phyloP scores from a whole-genome alignment of 1,284 basidiomycete species.

The Chiua sp. region DNA sequence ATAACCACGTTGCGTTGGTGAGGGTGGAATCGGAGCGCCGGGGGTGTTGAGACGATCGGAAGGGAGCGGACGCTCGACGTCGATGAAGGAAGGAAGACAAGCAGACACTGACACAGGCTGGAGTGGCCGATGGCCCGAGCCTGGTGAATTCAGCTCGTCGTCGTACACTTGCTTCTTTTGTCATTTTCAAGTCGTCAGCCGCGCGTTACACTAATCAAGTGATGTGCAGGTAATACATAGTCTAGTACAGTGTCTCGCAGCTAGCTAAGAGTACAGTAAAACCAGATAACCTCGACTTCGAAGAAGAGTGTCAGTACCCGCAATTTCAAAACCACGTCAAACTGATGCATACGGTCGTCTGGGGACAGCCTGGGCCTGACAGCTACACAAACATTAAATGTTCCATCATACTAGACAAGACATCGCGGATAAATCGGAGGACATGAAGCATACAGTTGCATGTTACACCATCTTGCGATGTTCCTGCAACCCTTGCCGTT shows the following conservation, averaged over 20 bases:
- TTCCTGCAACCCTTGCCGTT: constrained; percentile 29
- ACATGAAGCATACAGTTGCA: neutral
- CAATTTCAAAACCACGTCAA: constrained; percentile 16
- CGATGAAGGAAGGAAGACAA: constrained; percentile 4
- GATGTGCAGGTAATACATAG: neutral
- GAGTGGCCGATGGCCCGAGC: constrained; percentile 4
- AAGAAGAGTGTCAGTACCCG: neutral
- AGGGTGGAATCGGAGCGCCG: neutral
- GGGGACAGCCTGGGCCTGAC: neutral
- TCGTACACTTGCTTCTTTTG: constrained; percentile 33
- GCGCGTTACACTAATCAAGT: constrained; percentile 4
- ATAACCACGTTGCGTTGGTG: constrained; percentile 13
- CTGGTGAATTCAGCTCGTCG: constrained; percentile 11
- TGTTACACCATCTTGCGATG: constrained; percentile 36
- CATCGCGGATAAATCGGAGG: neutral
- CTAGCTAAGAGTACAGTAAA: neutral
- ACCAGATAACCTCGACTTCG: neutral
- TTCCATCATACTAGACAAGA: neutral
- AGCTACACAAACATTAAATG: neutral
- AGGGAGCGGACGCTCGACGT: constrained; percentile 8
- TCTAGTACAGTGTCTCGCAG: neutral
- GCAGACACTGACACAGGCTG: neutral
- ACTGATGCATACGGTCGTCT: neutral
- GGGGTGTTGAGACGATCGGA: constrained; percentile 10
- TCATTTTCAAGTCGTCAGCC: constrained; percentile 39